Conservation (phyloP, 2,329 filamentous ascomycete genomes). For the Helicocarpus griseus region DNA sequence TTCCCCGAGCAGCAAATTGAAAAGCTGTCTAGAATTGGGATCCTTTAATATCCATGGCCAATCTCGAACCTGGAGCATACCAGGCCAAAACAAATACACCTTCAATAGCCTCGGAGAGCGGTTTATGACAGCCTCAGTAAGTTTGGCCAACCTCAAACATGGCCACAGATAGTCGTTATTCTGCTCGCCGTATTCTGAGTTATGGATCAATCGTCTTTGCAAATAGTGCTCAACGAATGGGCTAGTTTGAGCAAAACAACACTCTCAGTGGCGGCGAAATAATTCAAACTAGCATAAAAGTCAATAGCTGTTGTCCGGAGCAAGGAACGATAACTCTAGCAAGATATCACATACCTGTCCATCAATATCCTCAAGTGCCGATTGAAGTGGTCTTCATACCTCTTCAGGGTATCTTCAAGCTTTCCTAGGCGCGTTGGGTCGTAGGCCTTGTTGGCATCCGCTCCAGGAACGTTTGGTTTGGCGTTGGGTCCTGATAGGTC, state of each 20-base stretch:
- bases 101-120: no score
- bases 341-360: slow-evolving; percentile 49
- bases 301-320: slow-evolving; percentile 5
- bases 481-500: slow-evolving; percentile 46
- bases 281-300: slow-evolving; percentile 54
- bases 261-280: slow-evolving; percentile 94
- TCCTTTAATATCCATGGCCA: no score
- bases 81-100: no score
- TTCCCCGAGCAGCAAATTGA: no score
- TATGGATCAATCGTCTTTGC: slow-evolving; percentile 29
- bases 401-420: slow-evolving; percentile 75
- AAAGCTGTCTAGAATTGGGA: no score
- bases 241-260: slow-evolving; percentile 77
- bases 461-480: slow-evolving; percentile 11
- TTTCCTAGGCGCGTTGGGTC: slow-evolving; percentile 58
- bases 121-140: no score
- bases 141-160: no score
- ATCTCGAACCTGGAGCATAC: no score
- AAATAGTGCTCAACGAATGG: slow-evolving; percentile 32
- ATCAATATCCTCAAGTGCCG: slow-evolving; percentile 86
- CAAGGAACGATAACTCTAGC: neutral
- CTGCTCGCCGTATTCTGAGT: neutral
- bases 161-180: neutral
- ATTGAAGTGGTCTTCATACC: slow-evolving; percentile 90
- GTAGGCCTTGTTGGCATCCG: slow-evolving; percentile 30